These are phyloP conservation scores for Penicillium psychrosexuale DNA, from an alignment of 2,329 filamentous ascomycete species.

Conservation along the genomic window DNA sequence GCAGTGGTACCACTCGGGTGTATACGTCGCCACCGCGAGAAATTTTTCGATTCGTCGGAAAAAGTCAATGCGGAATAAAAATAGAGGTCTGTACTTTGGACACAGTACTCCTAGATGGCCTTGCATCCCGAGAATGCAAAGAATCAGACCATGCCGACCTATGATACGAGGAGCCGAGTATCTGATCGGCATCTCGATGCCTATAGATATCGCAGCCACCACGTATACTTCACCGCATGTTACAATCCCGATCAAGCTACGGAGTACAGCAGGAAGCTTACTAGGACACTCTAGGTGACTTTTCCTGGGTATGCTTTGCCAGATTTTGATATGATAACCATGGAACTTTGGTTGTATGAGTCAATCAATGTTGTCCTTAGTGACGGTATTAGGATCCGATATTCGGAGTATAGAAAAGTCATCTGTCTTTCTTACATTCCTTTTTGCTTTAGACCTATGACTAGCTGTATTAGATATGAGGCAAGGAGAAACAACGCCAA, in stretches of 20 bases:
- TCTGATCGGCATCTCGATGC: not conserved
- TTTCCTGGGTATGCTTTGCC: not conserved
- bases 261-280: not conserved
- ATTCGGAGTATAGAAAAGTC: not conserved
- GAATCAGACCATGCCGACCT: slow-evolving; percentile 2
- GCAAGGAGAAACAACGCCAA: not conserved
- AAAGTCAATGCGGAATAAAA: not conserved
- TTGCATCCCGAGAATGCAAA: not conserved
- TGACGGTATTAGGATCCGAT: not conserved
- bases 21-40: slow-evolving; percentile 8
- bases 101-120: not conserved
- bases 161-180: not conserved
- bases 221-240: not conserved
- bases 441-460: not conserved
- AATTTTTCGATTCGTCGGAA: not conserved
- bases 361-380: not conserved
- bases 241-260: no score
- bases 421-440: no score
- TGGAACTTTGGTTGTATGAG: not conserved
- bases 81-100: not conserved
- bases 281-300: no score
- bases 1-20: slow-evolving; percentile 3
- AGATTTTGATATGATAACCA: not conserved
- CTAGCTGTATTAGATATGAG: not conserved
- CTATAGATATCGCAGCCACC: not conserved